Percentiles rank a stretch among this genome's conserved stretches.
Evolutionary conservation across 140 eudicot genomes (phyloP).

Genomic region (Cichorium intybus): DNA sequence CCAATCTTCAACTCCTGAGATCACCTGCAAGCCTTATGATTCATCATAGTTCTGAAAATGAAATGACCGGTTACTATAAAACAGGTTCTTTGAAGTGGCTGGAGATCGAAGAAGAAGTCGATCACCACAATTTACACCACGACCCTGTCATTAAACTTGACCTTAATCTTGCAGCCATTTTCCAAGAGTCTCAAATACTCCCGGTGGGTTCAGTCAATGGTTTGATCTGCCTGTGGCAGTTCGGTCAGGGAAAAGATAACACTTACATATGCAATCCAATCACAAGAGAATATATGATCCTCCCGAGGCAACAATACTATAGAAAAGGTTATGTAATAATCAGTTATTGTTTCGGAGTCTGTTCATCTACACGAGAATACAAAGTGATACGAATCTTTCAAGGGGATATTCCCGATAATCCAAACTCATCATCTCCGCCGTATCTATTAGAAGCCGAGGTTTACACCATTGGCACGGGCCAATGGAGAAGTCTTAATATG

Average conservation of each 20-base stretch:
- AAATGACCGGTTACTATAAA: background rate
- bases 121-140: background rate
- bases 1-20: background rate
- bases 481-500: background rate
- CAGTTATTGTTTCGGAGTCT: background rate
- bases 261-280: background rate
- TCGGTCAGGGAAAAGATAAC: background rate
- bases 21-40: constrained; percentile 21
- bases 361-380: background rate
- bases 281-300: background rate
- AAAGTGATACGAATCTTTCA: background rate
- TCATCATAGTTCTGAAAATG: background rate
- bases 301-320: background rate
- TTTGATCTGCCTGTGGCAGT: constrained; percentile 19
- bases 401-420: background rate
- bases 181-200: background rate
- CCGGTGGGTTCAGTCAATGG: constrained; percentile 23
- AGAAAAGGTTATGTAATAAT: background rate
- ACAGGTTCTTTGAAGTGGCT: background rate
- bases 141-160: constrained; percentile 4
- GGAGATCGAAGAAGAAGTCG: constrained; percentile 17
- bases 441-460: background rate
- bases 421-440: background rate
- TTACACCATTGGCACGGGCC: background rate
- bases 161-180: background rate